Base-by-base conservation (phyloP, 2,329 filamentous ascomycete species). In the Emmonsiellopsis sp. region DNA sequence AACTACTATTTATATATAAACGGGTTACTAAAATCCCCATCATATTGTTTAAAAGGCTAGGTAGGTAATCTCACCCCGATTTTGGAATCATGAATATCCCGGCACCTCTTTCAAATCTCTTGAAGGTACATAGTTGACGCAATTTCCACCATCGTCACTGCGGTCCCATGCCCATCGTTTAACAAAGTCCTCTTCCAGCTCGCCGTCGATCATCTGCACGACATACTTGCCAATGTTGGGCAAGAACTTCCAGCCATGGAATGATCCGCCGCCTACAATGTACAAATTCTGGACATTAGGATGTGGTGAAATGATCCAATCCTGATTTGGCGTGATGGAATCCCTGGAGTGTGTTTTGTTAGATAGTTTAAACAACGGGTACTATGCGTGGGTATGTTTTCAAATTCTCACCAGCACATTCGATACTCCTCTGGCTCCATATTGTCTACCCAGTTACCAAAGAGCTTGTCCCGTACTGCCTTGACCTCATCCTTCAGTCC, bases 161-260 rank as follows among this genome's bases (percentile, higher is more conserved):
- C 53, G 16, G 31, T 55, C 54, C 54, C 54, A 55, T 16, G 45
- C 54, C 54, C 50, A 55, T 38, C 45, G 32, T n/a, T 30, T 31
- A n/a, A 38, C 35, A 9, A 44, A 16, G 7, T 40, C 30, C 26
- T 32, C 15, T 8, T 31, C 50, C 5, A 55, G 43, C n/a, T 41
- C 13, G 7, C 67, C 72, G 54, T 79, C 73, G 41, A 81, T 50
- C 4, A 70, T 69, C 62, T 81, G 77, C 1, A 65, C 70, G 26
- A 81, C 75, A 20, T 78, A 72, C 4, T 69, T 65, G 1, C 79
- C 79, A 42, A 81, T 73, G 2, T 72, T 69, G 2, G 77, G 76
- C 60, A 78, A 76, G 40, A 77, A 73, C 70, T 76, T 79, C 57
- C 78, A 80, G 2, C 74, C 77, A 58, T 80, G 75, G 1, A 77